Evolutionary conservation across 2,329 filamentous ascomycete genomes (phyloP).

Genomic region (Bipolaris bicolor): DNA sequence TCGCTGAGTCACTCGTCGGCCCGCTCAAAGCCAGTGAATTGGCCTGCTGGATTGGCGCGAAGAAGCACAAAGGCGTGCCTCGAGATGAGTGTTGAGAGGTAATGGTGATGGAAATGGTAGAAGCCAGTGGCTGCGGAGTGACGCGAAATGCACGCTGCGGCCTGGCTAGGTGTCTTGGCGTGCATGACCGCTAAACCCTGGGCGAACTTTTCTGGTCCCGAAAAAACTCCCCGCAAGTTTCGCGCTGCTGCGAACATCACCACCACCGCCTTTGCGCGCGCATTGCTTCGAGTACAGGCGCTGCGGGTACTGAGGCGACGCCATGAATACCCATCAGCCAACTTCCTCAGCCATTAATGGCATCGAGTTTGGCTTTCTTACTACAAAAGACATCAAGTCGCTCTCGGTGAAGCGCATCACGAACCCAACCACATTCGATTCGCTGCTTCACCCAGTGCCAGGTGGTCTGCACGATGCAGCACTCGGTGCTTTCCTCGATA

Average conservation of each 20-base stretch:
- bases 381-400: constrained; percentile 79
- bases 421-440: constrained; percentile 93
- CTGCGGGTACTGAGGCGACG: constrained; percentile 18
- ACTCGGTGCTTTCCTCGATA: constrained; percentile 86
- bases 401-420: constrained; percentile 95
- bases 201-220: constrained; percentile 38
- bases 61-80: not conserved
- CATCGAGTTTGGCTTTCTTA: constrained; percentile 89
- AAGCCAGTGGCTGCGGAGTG: constrained; percentile 19
- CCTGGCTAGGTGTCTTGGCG: constrained; percentile 22
- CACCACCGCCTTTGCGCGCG: constrained; percentile 21
- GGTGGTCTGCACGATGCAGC: constrained; percentile 93
- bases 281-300: constrained; percentile 22
- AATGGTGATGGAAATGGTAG: constrained; percentile 5
- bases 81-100: not conserved
- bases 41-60: not conserved
- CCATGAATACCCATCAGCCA: constrained; percentile 67
- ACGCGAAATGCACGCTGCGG: constrained; percentile 21
- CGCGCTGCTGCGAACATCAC: constrained; percentile 16
- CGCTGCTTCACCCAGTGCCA: constrained; percentile 83
- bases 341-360: constrained; percentile 81
- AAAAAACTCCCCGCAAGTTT: constrained; percentile 39
- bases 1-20: not conserved
- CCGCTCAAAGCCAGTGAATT: not conserved
- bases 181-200: constrained; percentile 32